A percentile compares a stretch with the other conserved stretches of the same genome.
phyloP scores from a whole-genome alignment of 2,329 filamentous ascomycete species.

The Plectosphaerella sp. region DNA sequence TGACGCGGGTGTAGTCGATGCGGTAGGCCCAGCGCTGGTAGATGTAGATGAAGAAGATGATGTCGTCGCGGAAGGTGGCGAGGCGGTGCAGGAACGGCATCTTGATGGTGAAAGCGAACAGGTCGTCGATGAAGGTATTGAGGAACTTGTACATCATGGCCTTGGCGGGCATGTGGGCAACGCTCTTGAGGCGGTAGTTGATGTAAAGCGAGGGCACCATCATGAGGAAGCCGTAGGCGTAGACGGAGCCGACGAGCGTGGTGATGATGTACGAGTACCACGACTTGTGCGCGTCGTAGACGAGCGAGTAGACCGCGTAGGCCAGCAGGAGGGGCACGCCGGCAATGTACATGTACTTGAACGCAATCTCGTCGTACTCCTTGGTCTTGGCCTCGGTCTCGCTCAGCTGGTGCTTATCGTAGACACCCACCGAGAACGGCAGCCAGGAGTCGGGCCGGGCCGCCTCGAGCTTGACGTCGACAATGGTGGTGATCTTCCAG shows the following conservation, averaged over 20 bases:
- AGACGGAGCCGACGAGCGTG: constrained; percentile 91
- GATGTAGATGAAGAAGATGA: constrained; percentile 97
- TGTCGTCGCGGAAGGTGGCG: constrained; percentile 87
- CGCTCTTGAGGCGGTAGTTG: constrained; percentile 94
- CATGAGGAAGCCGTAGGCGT: constrained; percentile 98
- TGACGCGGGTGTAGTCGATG: constrained; percentile 85
- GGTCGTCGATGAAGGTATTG: constrained; percentile 97
- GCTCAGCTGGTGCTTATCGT: constrained; percentile 94
- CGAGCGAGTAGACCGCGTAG: constrained; percentile 85
- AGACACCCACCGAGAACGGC: constrained; percentile 78
- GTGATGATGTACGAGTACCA: constrained; percentile 98
- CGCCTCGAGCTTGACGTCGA: constrained; percentile 77
- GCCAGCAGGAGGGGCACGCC: constrained; percentile 85
- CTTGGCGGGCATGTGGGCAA: constrained; percentile 94
- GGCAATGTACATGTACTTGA: constrained; percentile 92
- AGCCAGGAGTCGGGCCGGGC: constrained; percentile 64
- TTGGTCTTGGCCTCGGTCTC: constrained; percentile 97
- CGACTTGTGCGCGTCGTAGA: constrained; percentile 94
- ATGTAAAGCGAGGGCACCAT: constrained; percentile 98
- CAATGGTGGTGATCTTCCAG: constrained; percentile 96
- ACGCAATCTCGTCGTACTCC: constrained; percentile 96
- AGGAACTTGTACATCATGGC: constrained; percentile 98
- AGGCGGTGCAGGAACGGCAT: constrained; percentile 94
- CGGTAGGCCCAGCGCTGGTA: constrained; percentile 94
- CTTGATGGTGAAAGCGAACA: constrained; percentile 99